Evolutionary conservation across 192 early-diverging fungal species (phyloP).

Genomic region (Fimicolochytrium jonesii): DNA sequence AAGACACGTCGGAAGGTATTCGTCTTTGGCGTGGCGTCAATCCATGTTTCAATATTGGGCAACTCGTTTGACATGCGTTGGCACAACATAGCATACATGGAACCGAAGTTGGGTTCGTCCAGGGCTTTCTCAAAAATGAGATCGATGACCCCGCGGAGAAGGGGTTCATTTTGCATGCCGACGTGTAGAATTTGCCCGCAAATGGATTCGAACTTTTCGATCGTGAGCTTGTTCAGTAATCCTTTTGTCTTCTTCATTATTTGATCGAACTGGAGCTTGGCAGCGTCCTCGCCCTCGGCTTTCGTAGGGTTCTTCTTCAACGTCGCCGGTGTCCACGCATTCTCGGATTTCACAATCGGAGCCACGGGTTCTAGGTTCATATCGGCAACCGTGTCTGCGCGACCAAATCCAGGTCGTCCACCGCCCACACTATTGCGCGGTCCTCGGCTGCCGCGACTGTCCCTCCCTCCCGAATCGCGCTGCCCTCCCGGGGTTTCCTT

Average conservation of each 20-base stretch:
- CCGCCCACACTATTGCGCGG: slow-evolving; percentile 1
- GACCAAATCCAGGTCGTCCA: slow-evolving; percentile 6
- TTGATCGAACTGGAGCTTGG: slow-evolving; percentile 14
- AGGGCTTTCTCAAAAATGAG: slow-evolving; percentile 93
- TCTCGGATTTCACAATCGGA: slow-evolving; percentile 18
- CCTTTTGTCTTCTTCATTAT: slow-evolving; percentile 69
- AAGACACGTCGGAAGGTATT: slow-evolving; percentile 88
- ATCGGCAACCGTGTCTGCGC: neutral
- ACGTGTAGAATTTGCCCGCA: slow-evolving; percentile 76
- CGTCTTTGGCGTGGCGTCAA: slow-evolving; percentile 61
- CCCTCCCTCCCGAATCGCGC: neutral
- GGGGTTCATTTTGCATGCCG: slow-evolving; percentile 64
- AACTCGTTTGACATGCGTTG: slow-evolving; percentile 56
- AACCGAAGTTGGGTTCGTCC: slow-evolving; percentile 87
- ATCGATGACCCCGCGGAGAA: slow-evolving; percentile 77
- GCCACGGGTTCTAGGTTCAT: slow-evolving; percentile 18
- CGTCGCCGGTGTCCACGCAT: slow-evolving; percentile 68
- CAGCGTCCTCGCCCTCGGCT: slow-evolving; percentile 27
- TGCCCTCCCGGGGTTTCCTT: neutral
- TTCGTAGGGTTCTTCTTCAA: slow-evolving; percentile 15
- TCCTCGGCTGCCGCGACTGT: slow-evolving; percentile 10
- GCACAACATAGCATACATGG: slow-evolving; percentile 88
- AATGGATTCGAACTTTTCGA: slow-evolving; percentile 89
- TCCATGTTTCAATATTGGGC: slow-evolving; percentile 52
- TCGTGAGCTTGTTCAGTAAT: slow-evolving; percentile 94